Conservation (phyloP, 1,284 basidiomycete genomes). For the Bjerkandera adusta region DNA sequence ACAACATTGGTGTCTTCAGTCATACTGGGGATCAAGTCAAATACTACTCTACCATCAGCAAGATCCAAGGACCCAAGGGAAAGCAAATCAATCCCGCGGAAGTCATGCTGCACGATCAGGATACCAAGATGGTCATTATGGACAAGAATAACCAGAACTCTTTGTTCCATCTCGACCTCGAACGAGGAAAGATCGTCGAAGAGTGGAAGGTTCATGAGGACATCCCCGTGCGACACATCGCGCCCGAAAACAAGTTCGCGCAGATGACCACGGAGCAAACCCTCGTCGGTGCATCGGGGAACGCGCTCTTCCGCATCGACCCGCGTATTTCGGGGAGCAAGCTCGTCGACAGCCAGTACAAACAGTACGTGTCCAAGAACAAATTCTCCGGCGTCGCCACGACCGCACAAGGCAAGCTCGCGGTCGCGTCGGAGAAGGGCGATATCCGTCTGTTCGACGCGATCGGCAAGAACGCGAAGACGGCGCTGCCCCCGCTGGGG, state of each 20-base stretch:
- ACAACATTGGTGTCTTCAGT: conserved; percentile 97
- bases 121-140: conserved; percentile 93
- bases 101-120: conserved; percentile 98
- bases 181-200: conserved; percentile 95
- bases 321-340: conserved; percentile 90
- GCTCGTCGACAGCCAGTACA: conserved; percentile 93
- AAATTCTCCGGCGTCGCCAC: conserved; percentile 94
- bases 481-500: conserved; percentile 92
- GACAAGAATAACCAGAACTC: conserved; percentile 84
- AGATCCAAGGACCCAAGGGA: conserved; percentile 80
- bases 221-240: conserved; percentile 84
- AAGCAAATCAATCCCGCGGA: conserved; percentile 86
- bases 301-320: conserved; percentile 96
- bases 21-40: conserved; percentile 81
- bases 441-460: conserved; percentile 95
- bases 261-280: conserved; percentile 94
- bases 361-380: conserved; percentile 95
- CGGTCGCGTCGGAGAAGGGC: conserved; percentile 94
- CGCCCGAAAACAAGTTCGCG: conserved; percentile 94
- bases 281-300: conserved; percentile 89
- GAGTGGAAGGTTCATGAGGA: conserved; percentile 97
- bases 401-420: conserved; percentile 84
- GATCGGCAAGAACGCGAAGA: conserved; percentile 99
- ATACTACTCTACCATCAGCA: conserved; percentile 88
- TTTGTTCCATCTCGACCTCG: conserved; percentile 91